phyloP scores from a whole-genome alignment of 768 basidiomycete species.

The Podaxis sp. region DNA sequence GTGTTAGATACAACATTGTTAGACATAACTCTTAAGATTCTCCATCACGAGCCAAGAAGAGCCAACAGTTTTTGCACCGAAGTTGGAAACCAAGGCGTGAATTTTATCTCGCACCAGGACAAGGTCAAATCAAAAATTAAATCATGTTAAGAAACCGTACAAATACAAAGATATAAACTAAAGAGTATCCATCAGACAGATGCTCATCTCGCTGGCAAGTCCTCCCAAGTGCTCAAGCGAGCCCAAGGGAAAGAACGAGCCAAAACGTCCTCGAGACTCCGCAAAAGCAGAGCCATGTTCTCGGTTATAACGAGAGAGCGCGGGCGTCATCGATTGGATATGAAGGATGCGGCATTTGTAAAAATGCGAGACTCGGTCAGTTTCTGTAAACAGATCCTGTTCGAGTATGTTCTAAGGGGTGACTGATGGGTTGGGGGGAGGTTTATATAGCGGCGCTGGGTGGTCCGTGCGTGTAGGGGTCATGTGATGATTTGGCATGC shows the following conservation, averaged over 20 bases:
- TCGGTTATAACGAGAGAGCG: conserved; percentile 65
- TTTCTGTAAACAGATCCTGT: conserved; percentile 82
- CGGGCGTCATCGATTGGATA: conserved; percentile 68
- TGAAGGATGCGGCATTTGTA: conserved; percentile 72
- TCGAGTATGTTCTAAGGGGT: conserved; percentile 72
- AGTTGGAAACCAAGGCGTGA: too few species aligned
- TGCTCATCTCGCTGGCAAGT: conserved; percentile 54
- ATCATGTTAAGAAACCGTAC: too few species aligned
- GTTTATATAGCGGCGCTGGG: conserved; percentile 23
- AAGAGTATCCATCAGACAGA: conserved; percentile 59
- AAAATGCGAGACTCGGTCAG: conserved; percentile 81
- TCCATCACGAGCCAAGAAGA: too few species aligned
- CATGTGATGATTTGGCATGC: neutral
- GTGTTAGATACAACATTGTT: too few species aligned
- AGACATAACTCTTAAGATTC: too few species aligned
- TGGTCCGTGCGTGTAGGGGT: conserved; percentile 29
- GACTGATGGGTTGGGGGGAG: conserved; percentile 13
- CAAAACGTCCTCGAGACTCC: conserved; percentile 66
- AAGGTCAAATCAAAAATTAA: too few species aligned
- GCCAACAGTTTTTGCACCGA: too few species aligned
- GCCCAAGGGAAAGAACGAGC: conserved; percentile 27
- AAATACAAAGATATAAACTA: neutral
- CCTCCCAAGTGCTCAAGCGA: conserved; percentile 28
- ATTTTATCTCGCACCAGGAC: too few species aligned
- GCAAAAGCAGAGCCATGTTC: conserved; percentile 45